These are phyloP conservation scores for Cladosporium oxysporum DNA, from an alignment of 2,329 filamentous ascomycete genomes.

Conservation along the genomic window DNA sequence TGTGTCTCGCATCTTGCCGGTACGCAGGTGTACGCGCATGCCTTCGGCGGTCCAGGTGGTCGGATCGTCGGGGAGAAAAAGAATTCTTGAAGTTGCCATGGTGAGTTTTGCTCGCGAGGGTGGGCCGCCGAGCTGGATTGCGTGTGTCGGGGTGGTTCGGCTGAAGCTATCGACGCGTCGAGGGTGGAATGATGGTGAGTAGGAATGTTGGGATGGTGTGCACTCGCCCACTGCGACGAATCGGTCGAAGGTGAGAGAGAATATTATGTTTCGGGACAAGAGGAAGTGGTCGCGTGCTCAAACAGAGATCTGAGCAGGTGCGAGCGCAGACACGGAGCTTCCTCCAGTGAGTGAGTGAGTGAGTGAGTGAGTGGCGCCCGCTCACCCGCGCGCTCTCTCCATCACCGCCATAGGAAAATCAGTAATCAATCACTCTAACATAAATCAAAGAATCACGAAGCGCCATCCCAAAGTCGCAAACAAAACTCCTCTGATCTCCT, in stretches of 20 bases:
- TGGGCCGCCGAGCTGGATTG: not conserved
- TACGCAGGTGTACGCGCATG: not conserved
- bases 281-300: not conserved
- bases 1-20: not conserved
- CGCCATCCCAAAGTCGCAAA: too few relatives aligned
- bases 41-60: not conserved
- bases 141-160: not conserved
- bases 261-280: not conserved
- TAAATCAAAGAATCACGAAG: too few relatives aligned
- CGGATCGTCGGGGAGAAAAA: not conserved
- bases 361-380: not conserved
- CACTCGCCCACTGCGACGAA: not conserved
- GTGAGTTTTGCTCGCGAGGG: accelerated
- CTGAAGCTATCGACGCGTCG: not conserved
- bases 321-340: not conserved
- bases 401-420: not conserved
- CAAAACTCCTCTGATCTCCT: too few relatives aligned
- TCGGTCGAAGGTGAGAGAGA: not conserved
- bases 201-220: not conserved
- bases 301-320: not conserved
- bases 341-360: too few relatives aligned
- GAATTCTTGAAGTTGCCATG: not conserved
- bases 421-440: too few relatives aligned
- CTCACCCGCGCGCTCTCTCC: not conserved
- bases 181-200: not conserved